phyloP scores from a whole-genome alignment of 2,329 filamentous ascomycete species.

The Colletotrichum australisinense region DNA sequence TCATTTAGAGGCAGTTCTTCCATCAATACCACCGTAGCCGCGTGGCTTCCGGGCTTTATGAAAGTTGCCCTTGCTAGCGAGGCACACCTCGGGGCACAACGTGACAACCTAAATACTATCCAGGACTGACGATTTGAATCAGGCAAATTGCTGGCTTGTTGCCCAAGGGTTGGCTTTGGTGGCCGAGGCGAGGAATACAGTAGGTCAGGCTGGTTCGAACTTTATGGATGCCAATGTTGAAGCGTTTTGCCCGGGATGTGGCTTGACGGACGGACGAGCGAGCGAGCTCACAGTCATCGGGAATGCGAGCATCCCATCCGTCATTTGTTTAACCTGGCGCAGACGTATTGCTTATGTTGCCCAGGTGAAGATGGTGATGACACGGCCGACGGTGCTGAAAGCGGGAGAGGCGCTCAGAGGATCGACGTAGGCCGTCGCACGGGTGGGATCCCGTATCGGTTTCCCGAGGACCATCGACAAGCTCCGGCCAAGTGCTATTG shows the following conservation, averaged over 20 bases:
- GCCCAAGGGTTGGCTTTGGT: neutral
- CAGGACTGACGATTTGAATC: neutral
- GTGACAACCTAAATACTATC: neutral
- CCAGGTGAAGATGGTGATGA: constrained; percentile 11
- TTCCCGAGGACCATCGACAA: neutral
- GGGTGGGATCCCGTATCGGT: constrained; percentile 1
- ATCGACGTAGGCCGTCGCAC: constrained; percentile 12
- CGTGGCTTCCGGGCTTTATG: neutral
- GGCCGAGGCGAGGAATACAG: neutral
- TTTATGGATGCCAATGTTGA: neutral
- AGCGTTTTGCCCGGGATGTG: neutral
- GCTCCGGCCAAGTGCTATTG: neutral
- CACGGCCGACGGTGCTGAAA: constrained; percentile 27
- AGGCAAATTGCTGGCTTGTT: neutral
- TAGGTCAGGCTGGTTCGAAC: neutral
- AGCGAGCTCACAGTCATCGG: constrained; percentile 1
- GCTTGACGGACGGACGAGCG: neutral
- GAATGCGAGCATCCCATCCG: neutral
- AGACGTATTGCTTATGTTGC: constrained; percentile 2
- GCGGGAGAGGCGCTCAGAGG: constrained; percentile 27
- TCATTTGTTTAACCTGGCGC: neutral
- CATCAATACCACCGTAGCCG: neutral
- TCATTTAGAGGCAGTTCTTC: constrained; percentile 19
- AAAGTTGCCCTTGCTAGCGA: neutral
- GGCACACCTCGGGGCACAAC: neutral